Conservation (phyloP, 2,329 filamentous ascomycete genomes). For the Blastomyces gilchristii region DNA sequence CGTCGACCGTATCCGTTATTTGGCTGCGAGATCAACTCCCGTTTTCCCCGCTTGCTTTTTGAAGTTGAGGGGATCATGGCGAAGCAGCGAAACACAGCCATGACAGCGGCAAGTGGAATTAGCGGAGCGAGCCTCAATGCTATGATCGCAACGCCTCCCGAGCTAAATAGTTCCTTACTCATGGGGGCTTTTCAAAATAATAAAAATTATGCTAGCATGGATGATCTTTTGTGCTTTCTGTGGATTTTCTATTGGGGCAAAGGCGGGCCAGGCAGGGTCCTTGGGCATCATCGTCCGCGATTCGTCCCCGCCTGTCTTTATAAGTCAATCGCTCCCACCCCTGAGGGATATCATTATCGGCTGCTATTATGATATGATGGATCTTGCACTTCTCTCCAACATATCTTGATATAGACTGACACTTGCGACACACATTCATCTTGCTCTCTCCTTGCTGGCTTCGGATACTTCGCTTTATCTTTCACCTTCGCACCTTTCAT, state of each 20-base stretch:
- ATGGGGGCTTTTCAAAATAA: neutral
- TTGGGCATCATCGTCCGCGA: neutral
- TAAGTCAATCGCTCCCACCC: neutral
- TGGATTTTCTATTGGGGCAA: neutral
- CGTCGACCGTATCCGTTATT: slow-evolving; percentile 2
- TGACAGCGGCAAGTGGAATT: neutral
- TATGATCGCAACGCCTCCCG: slow-evolving; percentile 1
- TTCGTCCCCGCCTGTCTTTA: neutral
- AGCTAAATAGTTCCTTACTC: neutral
- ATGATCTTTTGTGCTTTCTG: neutral
- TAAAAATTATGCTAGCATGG: neutral
- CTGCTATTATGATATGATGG: neutral
- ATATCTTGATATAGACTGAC: neutral
- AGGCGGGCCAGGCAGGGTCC: no score
- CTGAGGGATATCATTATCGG: neutral
- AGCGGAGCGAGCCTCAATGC: neutral
- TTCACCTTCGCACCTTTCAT: neutral
- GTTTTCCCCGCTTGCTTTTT: neutral
- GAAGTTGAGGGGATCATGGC: neutral
- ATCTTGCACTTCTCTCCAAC: neutral
- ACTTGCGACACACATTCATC: neutral
- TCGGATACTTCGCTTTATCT: neutral
- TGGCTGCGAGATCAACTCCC: neutral
- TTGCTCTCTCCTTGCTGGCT: neutral
- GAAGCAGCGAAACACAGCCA: slow-evolving; percentile 6